Evolutionary conservation across 2,329 filamentous ascomycete species (phyloP).

Genomic region (Akanthomyces lecanii): DNA sequence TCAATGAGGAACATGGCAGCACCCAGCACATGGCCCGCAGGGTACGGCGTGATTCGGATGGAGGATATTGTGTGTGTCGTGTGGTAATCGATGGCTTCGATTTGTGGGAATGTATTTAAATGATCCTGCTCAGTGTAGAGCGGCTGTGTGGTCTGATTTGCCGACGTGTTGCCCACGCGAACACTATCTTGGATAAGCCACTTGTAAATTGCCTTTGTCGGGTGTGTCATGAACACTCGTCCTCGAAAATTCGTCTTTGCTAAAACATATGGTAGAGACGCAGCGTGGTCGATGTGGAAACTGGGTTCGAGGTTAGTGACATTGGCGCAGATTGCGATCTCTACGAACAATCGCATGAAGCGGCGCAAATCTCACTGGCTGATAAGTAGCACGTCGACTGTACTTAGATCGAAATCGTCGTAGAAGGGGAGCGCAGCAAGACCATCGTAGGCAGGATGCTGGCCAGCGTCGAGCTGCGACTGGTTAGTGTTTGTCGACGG

Average conservation of each 20-base stretch:
- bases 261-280: conserved; percentile 93
- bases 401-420: conserved; percentile 96
- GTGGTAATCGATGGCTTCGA: conserved; percentile 97
- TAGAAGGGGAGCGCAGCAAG: conserved; percentile 93
- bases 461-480: conserved; percentile 83
- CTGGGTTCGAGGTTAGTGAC: conserved; percentile 42
- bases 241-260: conserved; percentile 98
- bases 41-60: conserved; percentile 94
- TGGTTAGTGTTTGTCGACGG: neutral
- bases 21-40: conserved; percentile 94
- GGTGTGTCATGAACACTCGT: conserved; percentile 97
- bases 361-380: conserved; percentile 81
- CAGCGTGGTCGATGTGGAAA: conserved; percentile 98
- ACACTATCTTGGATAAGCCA: conserved; percentile 98
- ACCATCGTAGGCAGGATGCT: conserved; percentile 94
- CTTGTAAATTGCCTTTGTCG: conserved; percentile 99
- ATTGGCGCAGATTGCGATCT: neutral
- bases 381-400: conserved; percentile 92
- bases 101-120: conserved; percentile 85
- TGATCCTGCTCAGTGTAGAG: conserved; percentile 96
- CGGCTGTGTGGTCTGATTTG: conserved; percentile 62
- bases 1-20: conserved; percentile 98
- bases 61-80: conserved; percentile 96
- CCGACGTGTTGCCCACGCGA: conserved; percentile 71
- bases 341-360: neutral